Conservation (phyloP, 345 rosid species). For the Euphorbia tirucalli region DNA sequence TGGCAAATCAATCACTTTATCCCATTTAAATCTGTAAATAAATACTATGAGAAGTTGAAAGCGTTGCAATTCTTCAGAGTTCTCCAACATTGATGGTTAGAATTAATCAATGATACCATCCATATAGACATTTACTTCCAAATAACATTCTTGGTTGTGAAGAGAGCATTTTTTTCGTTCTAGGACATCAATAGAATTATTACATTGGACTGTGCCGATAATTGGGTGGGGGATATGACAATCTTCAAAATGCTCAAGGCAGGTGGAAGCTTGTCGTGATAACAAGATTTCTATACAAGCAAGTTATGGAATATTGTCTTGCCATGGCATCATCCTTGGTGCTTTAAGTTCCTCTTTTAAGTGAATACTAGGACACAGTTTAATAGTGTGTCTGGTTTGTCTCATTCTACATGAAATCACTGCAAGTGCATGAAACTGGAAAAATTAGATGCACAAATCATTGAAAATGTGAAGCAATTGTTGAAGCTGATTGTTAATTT, state of each 20-base stretch:
- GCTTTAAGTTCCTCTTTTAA: background rate
- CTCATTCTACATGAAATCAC: too few species aligned
- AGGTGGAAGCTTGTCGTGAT: background rate
- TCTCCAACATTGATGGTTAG: background rate
- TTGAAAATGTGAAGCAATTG: background rate
- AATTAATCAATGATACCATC: background rate
- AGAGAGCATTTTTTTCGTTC: background rate
- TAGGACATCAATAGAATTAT: background rate
- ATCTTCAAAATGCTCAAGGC: background rate
- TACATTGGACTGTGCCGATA: background rate
- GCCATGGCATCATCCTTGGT: background rate
- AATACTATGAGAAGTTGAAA: background rate
- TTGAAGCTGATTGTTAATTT: background rate
- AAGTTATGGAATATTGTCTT: background rate
- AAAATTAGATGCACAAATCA: background rate
- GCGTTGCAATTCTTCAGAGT: background rate
- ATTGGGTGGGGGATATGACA: constrained; percentile 4
- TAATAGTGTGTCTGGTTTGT: background rate
- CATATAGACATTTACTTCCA: background rate
- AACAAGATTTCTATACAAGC: constrained; percentile 4
- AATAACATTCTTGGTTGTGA: background rate
- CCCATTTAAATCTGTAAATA: background rate
- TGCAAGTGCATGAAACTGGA: background rate
- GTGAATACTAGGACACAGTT: background rate
- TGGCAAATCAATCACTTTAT: background rate